Percentiles rank a stretch among this genome's conserved stretches.
phyloP scores from a whole-genome alignment of 2,329 filamentous ascomycete genomes.

The Epichloe scottii region DNA sequence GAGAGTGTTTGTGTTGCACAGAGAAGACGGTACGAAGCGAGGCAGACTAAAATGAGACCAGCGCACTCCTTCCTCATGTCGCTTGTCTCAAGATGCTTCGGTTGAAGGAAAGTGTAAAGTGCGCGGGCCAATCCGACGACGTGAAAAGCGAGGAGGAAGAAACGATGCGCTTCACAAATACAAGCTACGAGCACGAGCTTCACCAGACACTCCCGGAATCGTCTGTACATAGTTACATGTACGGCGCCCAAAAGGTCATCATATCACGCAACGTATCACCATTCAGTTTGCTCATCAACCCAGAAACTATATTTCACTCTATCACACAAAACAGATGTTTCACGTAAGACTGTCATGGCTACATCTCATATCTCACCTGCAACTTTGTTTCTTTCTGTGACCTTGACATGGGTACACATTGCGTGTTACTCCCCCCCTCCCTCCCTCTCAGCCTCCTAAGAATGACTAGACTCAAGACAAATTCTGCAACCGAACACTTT shows the following conservation, averaged over 20 bases:
- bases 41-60: background rate
- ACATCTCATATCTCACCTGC: no score
- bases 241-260: no score
- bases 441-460: no score
- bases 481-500: slow-evolving; percentile 12
- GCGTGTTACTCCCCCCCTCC: background rate
- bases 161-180: background rate
- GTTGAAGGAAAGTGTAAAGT: background rate
- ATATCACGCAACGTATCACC: no score
- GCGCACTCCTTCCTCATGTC: background rate
- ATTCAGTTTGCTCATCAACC: no score
- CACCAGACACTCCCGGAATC: no score
- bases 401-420: background rate
- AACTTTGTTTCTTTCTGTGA: no score
- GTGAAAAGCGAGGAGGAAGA: background rate
- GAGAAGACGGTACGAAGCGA: background rate
- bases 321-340: no score
- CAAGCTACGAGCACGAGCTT: no score
- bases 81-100: background rate
- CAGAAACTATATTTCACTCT: no score
- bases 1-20: background rate
- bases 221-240: no score
- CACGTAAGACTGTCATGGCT: no score
- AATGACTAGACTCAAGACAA: background rate
- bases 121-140: background rate